Base-by-base conservation (phyloP, 306 rosid genomes). In the Vigna radiata region DNA sequence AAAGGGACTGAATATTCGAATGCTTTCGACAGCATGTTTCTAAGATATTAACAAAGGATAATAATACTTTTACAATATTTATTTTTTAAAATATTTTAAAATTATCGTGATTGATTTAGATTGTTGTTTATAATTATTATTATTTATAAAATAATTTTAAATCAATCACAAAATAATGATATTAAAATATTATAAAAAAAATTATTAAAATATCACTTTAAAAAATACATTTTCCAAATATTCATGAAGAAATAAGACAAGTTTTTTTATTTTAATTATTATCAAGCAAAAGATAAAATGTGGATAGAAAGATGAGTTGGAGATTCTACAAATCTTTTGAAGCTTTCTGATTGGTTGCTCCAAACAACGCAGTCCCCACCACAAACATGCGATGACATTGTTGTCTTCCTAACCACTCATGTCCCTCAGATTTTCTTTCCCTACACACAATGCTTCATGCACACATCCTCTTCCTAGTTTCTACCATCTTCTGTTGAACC, bases 231-330 rank as follows among this genome's bases (percentile, higher is more conserved):
- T 21, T 9, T 25, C 65, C 65, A 6, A 56, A 11, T 25, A 23
- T 11, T 25, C 39, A 5, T 0, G 65, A 18, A 59, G 2, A 27
- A 59, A 59, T 14, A 59, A 25, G 65, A n/a, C 19, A 27, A 25
- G 10, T 12, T 2, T 25, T 59, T 12, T 39, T 21, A 1, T 39
- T 7, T 7, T 2, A 0, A 25, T 4, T 36, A 7, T 37, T 37
- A 1, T 53, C 18, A 10, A 53, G 27, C 27, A 53, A 83, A 49
- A 75, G 94, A 91, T 85, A 91, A 84, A 77, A 83, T 89, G 85
- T 62, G 91, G 97, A 91, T 89, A 88, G 83, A 83, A 83, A 60
- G 89, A 86, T 77, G 89, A 80, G 86, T 61, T 67, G 76, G 85
- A 83, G 83, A 87, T 81, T 52, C 87, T 50, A 70, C 64, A 89